A percentile compares a stretch with the other conserved stretches of the same genome.
Evolutionary conservation across 768 basidiomycete species (phyloP).

Genomic region (Tulasnella sp.): DNA sequence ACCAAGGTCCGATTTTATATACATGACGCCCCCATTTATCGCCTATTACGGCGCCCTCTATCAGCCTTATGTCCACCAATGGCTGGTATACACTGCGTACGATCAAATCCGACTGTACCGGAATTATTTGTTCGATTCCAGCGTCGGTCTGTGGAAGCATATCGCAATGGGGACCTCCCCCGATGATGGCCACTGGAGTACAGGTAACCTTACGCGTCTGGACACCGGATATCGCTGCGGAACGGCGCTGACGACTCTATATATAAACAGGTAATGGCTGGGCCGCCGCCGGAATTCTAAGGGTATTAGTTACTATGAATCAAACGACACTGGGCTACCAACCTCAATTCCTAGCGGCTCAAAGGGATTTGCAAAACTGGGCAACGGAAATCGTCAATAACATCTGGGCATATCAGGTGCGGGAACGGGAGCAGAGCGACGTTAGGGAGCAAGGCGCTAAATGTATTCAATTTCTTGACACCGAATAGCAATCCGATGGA

Average conservation of each 20-base stretch:
- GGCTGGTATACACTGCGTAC: constrained; percentile 60
- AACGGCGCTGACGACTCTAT: not conserved
- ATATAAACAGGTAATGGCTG: constrained; percentile 66
- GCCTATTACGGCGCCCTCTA: constrained; percentile 64
- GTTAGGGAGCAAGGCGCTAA: constrained; percentile 20
- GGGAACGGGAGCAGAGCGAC: constrained; percentile 33
- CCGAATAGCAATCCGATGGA: constrained; percentile 28
- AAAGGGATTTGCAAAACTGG: constrained; percentile 60
- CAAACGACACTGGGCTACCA: constrained; percentile 20
- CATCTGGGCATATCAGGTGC: constrained; percentile 59
- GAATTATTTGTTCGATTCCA: constrained; percentile 53
- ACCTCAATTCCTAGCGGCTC: constrained; percentile 37
- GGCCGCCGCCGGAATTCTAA: constrained; percentile 84
- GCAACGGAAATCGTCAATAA: constrained; percentile 66
- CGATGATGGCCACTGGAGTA: constrained; percentile 76
- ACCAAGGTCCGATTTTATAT: constrained; percentile 70
- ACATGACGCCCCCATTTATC: constrained; percentile 83
- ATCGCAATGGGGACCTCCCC: constrained; percentile 54
- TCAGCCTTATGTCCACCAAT: constrained; percentile 46
- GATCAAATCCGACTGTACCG: constrained; percentile 71
- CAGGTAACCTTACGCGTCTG: constrained; percentile 43
- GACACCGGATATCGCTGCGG: not conserved
- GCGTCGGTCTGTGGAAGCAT: constrained; percentile 68
- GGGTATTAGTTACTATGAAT: constrained; percentile 71
- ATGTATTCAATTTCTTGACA: constrained; percentile 33